phyloP scores from a whole-genome alignment of 192 early-diverging fungal genomes.

The Coemansia guatemalensis region DNA sequence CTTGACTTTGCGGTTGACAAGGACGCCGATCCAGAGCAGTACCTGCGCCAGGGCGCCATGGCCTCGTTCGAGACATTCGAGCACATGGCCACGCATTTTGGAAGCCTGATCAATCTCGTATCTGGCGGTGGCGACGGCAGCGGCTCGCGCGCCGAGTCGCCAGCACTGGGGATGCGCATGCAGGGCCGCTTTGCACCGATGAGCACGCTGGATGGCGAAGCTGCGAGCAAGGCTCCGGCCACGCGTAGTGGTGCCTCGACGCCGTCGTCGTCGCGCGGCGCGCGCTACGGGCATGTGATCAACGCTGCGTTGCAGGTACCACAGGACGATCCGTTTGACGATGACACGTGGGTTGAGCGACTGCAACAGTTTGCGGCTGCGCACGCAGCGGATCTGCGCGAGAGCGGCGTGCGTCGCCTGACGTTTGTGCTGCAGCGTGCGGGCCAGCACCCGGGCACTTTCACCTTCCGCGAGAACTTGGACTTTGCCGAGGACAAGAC shows the following conservation, averaged over 20 bases:
- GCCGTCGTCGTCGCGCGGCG: slow-evolving; percentile 13
- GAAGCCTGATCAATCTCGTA: slow-evolving; percentile 58
- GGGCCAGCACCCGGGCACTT: slow-evolving; percentile 86
- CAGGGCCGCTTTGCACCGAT: slow-evolving; percentile 38
- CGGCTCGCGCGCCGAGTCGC: slow-evolving; percentile 48
- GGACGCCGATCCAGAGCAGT: slow-evolving; percentile 62
- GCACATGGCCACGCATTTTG: slow-evolving; percentile 68
- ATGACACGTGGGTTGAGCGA: slow-evolving; percentile 67
- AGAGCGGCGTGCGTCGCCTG: slow-evolving; percentile 79
- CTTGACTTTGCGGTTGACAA: slow-evolving; percentile 74
- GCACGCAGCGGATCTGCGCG: slow-evolving; percentile 64
- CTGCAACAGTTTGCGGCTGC: slow-evolving; percentile 64
- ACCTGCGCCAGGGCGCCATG: slow-evolving; percentile 85
- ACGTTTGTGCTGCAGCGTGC: slow-evolving; percentile 86
- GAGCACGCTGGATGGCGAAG: slow-evolving; percentile 40
- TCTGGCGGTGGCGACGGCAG: slow-evolving; percentile 39
- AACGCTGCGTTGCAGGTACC: slow-evolving; percentile 78
- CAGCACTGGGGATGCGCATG: slow-evolving; percentile 38
- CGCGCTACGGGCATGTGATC: slow-evolving; percentile 73
- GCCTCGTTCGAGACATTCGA: slow-evolving; percentile 68
- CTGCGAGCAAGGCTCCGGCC: neutral
- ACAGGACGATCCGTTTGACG: slow-evolving; percentile 60
- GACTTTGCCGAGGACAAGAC: slow-evolving; percentile 89
- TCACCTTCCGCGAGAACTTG: slow-evolving; percentile 89
- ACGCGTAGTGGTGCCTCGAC: slow-evolving; percentile 25